Base-by-base conservation (phyloP, 176 grass and related monocot genomes). In the Urochloa ruziziensis region DNA sequence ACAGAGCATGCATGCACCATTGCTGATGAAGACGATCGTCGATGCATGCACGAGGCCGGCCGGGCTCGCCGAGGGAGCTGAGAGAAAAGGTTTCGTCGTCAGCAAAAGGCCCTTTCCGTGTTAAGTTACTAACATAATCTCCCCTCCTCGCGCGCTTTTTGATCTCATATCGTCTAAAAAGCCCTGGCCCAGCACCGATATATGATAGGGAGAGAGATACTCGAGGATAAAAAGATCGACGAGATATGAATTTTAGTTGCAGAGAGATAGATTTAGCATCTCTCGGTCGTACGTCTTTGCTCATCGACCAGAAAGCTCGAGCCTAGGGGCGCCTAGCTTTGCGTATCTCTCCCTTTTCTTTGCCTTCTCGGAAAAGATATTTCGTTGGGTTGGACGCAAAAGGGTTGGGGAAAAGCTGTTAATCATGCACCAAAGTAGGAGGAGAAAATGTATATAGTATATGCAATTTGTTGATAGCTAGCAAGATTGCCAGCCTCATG, bases 311-410 rank as follows among this genome's bases (percentile, higher is more conserved):
- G 84, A 91, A 75, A 91, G 83, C 19, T 47, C 19, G 14, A 73
- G 37, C 68, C 67, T 28, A 60, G 66, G 11, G 12, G 23, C 21
- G n/a, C 37, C 36, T 70, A 28, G 39, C 85, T 94, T 86, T 9
- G 25, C 42, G 23, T 71, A 49, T 81, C 79, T 87, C 75, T 49
- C 32, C 47, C 37, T 60, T 67, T 87, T 89, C 84, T 79, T 85
- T 85, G 85, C 52, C 64, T 80, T 19, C 64, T 81, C 74, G 88
- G 86, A 85, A 89, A 89, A 76, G 83, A 85, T 79, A 85, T 87
- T 88, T 88, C 67, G 73, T 82, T 78, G 83, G 43, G 10, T 63
- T 77, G 75, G 62, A 61, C n/a, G 59, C 77, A 64, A 75, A 87
- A 81, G 43, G 49, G 70, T 6, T 2, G 62, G 48, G 28, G 30